Evolutionary conservation across 2,329 filamentous ascomycete species (phyloP), one percentile per base, ranked within the genome.

Genomic region (Fusarium incarnatum): DNA sequence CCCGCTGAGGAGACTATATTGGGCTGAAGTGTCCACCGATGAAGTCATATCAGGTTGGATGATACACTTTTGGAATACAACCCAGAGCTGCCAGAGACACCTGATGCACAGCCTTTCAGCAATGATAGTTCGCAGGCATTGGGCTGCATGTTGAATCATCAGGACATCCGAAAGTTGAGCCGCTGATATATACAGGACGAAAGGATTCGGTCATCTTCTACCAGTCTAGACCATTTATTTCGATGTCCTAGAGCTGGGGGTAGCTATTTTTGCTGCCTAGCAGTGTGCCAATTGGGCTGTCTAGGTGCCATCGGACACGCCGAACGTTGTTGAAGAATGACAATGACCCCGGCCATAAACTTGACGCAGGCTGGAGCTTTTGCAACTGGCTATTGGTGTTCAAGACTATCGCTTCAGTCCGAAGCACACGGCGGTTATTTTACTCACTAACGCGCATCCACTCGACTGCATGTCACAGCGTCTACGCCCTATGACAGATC

Each of bases 31-130:
- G 18, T 37, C 32, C 23, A 20, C 20, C 40, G 8, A 34, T 53
- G 48, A 59, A 40, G 63, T 64, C 42, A 64, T 64, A 22, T 25
- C 54, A 41, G 60, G 50, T 48, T 20, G 53, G 25, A 34, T 40
- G 16, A 44, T 67, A 48, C 27, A 54, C 23, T 54, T 30, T 46
- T 50, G 45, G 40, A 25, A 25, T 54, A 48, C 23, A 55, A 46
- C 18, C 32, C 62, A 66, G 34, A 56, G 23, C 41, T 45, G 40
- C n/a, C 44, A 67, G 40, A 44, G 45, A 34, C 25, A 52, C 53
- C n/a, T n/a, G 25, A 25, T 41, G 45, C 64, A 57, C 49, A 62
- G 62, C 63, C 63, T 25, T 27, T 40, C 27, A 25, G 47, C 28
- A 22, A 11, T 22, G 18, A 52, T 18, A 12, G 12, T 44, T 54